Percentiles rank a stretch among this genome's conserved stretches.
phyloP scores from a whole-genome alignment of 2,329 filamentous ascomycete species.

The Didymella pinodella region DNA sequence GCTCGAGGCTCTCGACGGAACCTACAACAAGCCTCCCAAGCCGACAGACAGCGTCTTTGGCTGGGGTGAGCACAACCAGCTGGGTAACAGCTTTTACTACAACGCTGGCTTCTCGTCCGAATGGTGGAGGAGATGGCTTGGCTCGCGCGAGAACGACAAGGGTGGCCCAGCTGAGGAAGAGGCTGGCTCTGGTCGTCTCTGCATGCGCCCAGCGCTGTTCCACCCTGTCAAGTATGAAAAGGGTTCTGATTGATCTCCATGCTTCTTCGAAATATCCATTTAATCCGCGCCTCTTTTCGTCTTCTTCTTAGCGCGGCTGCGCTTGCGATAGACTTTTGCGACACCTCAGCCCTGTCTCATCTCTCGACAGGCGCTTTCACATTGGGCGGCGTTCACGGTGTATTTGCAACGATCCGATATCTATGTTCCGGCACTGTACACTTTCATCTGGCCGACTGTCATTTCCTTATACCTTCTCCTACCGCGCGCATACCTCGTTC shows the following conservation, averaged over 20 bases:
- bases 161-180: constrained; percentile 54
- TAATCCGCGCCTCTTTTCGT: constrained; percentile 33
- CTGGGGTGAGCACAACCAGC: constrained; percentile 61
- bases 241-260: constrained; percentile 45
- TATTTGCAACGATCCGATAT: constrained; percentile 25
- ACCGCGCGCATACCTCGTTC: constrained; percentile 33
- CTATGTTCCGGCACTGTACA: constrained; percentile 21
- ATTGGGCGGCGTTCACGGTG: constrained; percentile 49
- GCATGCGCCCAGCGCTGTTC: constrained; percentile 55
- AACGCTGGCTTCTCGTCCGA: constrained; percentile 58
- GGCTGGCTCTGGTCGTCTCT: constrained; percentile 57
- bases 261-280: constrained; percentile 31
- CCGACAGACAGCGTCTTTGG: constrained; percentile 58
- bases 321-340: constrained; percentile 38
- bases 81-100: constrained; percentile 61
- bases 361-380: constrained; percentile 24
- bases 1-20: constrained; percentile 55
- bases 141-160: constrained; percentile 56
- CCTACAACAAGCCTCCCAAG: constrained; percentile 59
- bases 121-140: constrained; percentile 60
- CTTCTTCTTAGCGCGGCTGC: constrained; percentile 30
- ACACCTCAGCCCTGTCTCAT: constrained; percentile 24
- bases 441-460: constrained; percentile 22
- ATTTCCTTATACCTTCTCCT: constrained; percentile 24
- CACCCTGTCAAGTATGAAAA: constrained; percentile 60